Conservation (phyloP, 257 asterid species). For the Salvia splendens region DNA sequence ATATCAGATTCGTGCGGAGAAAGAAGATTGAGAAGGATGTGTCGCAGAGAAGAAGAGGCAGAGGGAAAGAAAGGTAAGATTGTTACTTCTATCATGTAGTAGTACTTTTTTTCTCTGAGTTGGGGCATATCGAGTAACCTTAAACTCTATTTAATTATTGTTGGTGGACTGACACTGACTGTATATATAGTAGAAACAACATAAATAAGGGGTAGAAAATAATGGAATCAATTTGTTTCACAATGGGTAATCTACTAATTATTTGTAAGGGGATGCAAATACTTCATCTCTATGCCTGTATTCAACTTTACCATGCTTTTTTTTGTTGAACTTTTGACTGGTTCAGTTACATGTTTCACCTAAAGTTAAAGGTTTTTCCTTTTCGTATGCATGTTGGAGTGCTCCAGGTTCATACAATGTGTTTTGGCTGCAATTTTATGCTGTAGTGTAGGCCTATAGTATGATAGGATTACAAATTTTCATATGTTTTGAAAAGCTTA, state of each 20-base stretch:
- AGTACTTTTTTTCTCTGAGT: neutral
- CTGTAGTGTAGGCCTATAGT: neutral
- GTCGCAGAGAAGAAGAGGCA: constrained; percentile 73
- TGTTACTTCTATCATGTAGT: neutral
- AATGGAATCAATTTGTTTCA: constrained; percentile 5
- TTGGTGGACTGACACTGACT: neutral
- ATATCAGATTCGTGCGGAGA: constrained; percentile 81
- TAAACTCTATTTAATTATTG: neutral
- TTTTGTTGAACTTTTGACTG: neutral
- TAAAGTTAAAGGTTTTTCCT: neutral
- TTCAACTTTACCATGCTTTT: neutral
- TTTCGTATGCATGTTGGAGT: neutral
- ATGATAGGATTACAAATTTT: neutral
- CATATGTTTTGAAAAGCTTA: constrained; percentile 15
- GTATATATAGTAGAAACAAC: neutral
- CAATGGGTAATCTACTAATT: constrained; percentile 9
- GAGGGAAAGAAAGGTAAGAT: constrained; percentile 67
- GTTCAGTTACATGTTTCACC: neutral
- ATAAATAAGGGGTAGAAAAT: constrained; percentile 9
- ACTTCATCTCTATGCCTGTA: neutral
- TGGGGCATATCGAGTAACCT: neutral
- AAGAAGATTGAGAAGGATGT: constrained; percentile 83
- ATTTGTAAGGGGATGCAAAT: neutral
- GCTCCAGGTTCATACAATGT: neutral
- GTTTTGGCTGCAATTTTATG: constrained; percentile 25